Conservation (phyloP, 164 flowering plant species). For the Piper longum region DNA sequence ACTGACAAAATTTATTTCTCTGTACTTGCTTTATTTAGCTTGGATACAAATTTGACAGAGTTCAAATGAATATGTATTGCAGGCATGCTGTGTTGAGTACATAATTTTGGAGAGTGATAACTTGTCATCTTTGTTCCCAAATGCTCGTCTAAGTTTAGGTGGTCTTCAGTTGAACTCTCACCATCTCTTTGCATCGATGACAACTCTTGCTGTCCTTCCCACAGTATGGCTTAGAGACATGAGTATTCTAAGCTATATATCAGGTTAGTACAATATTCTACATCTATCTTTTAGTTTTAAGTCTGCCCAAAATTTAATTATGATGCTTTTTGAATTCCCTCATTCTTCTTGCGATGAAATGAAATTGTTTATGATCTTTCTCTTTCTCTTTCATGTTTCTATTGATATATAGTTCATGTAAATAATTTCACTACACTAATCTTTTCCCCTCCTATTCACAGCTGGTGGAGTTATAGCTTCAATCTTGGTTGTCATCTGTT, state of each 20-base stretch:
- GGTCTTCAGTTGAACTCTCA: conserved; percentile 38
- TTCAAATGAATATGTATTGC: conserved; percentile 6
- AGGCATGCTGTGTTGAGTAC: conserved; percentile 92
- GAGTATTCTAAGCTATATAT: conserved; percentile 76
- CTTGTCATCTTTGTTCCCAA: conserved; percentile 78
- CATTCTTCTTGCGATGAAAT: not conserved
- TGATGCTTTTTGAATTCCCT: not conserved
- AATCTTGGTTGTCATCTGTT: conserved; percentile 52
- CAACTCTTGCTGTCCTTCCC: conserved; percentile 78
- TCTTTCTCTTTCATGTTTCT: not conserved
- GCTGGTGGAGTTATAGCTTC: conserved; percentile 98
- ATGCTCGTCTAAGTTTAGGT: conserved; percentile 63
- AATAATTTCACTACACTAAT: not conserved
- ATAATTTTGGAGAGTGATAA: conserved; percentile 94
- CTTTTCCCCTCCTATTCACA: conserved; percentile 11
- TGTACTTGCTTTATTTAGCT: conserved; percentile 38
- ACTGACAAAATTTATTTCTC: not conserved
- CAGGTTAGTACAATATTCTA: conserved; percentile 33
- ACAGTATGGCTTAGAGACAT: conserved; percentile 86
- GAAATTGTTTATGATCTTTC: not conserved
- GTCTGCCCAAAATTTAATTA: not conserved
- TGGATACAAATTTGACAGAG: not conserved
- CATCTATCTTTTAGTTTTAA: not conserved
- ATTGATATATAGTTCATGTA: not conserved
- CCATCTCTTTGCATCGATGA: conserved; percentile 59